phyloP scores from a whole-genome alignment of 108 stramenopile species.

The Parietichytrium sp. region DNA sequence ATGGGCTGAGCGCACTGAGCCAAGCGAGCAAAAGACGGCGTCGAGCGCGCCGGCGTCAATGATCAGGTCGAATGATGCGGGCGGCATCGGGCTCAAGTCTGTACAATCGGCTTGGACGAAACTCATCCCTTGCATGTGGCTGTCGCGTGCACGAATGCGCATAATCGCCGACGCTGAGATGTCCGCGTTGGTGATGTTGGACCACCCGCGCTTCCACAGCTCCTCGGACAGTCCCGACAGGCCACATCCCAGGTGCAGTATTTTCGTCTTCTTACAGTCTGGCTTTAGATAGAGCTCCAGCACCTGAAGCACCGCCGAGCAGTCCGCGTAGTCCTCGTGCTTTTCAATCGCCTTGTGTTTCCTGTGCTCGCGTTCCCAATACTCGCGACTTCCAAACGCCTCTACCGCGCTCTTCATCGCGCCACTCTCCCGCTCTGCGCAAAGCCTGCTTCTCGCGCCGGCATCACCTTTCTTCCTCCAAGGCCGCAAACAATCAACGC shows the following conservation, averaged over 20 bases:
- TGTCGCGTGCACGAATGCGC: neutral
- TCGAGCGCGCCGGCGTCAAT: neutral
- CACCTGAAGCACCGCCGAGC: no score
- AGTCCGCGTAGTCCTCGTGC: no score
- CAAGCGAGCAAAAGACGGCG: conserved; percentile 9
- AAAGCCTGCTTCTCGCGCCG: no score
- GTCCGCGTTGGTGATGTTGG: neutral
- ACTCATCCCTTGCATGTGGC: neutral
- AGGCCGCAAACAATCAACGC: no score
- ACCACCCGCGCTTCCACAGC: neutral
- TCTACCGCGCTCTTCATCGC: no score
- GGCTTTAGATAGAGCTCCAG: neutral
- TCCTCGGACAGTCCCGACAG: neutral
- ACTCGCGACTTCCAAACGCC: neutral
- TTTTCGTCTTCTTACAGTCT: neutral
- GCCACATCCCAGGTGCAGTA: conserved; percentile 6
- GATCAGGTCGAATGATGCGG: neutral
- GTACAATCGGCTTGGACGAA: neutral
- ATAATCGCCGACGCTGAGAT: neutral
- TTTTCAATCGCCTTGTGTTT: no score
- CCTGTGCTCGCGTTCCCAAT: conserved; percentile 38
- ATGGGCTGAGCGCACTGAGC: neutral
- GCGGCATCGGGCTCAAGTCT: neutral
- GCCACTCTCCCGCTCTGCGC: no score
- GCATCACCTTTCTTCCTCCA: no score